Base-by-base conservation (phyloP, 495 filamentous ascomycete species). In the Annulohypoxylon maeteangense region DNA sequence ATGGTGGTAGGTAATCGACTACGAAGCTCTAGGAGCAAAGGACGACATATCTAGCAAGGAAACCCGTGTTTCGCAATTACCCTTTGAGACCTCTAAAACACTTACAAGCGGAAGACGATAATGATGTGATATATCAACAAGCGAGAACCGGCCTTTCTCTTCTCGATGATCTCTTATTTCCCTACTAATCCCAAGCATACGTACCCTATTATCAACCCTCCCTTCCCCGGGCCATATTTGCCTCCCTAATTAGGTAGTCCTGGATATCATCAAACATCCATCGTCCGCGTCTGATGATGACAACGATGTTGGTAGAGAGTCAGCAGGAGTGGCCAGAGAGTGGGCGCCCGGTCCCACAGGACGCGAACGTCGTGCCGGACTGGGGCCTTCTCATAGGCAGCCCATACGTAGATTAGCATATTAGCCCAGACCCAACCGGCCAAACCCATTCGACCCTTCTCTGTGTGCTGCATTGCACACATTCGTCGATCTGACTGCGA, bases 401-500 rank as follows among this genome's bases (percentile, higher is more conserved):
- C n/a, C 40, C 50, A 22, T 48, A 48, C 20, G 36, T 58, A 57
- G 36, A 42, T 55, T 65, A 65, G 50, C 36, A 57, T 25, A 42
- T 55, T 65, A 65, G 50, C 36, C 45, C 32, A 38, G 38, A 50
- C 53, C 38, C 12, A 61, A 16, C 14, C 11, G 34, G 12, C 40
- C 20, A 62, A 48, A 16, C 25, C 48, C n/a, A 62, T 56, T 40
- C 42, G 59, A 56, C 51, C 34, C 1, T 36, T 36, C 34, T 34
- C 32, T 44, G 14, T 22, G 36, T 65, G 22, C 50, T 38, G 68
- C 56, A 70, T 65, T 63, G 20, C 53, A 64, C 51, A 45, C 45
- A 64, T 59, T 47, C 47, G 67, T 63, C 67, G 67, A 70, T 71
- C 68, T 71, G 50, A 58, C 62, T 62, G 18, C 62, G 51, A 67